These are phyloP conservation scores for Chenopodium album DNA, from an alignment of 148 eudicot genomes.

Conservation along the genomic window DNA sequence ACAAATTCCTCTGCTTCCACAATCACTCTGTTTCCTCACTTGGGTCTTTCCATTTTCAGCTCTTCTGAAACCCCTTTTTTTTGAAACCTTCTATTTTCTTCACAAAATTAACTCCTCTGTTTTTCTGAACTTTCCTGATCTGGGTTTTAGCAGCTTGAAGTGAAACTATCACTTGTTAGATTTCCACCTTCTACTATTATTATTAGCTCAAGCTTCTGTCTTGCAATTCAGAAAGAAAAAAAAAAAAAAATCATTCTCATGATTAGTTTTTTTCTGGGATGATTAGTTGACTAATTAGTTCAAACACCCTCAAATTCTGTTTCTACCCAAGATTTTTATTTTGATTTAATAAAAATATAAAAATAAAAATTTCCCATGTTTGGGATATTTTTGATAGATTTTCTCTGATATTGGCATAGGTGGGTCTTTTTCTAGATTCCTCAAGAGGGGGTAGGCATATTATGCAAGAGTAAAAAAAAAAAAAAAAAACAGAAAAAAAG, in stretches of 20 bases:
- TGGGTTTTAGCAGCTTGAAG: slow-evolving; percentile 5
- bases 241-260: background rate
- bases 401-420: slow-evolving; percentile 24
- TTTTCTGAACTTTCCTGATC: slow-evolving; percentile 31
- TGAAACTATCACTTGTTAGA: background rate
- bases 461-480: slow-evolving; percentile 22
- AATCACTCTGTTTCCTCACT: slow-evolving; percentile 27
- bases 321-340: background rate
- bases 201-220: slow-evolving; percentile 4
- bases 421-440: slow-evolving; percentile 77
- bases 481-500: background rate
- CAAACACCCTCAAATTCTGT: slow-evolving; percentile 2
- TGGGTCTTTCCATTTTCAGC: slow-evolving; percentile 35
- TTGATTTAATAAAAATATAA: background rate
- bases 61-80: slow-evolving; percentile 25
- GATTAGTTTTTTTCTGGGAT: background rate
- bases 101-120: slow-evolving; percentile 6
- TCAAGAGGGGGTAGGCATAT: slow-evolving; percentile 29
- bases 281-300: background rate
- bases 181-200: background rate
- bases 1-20: slow-evolving; percentile 1
- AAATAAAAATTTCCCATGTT: background rate
- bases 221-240: slow-evolving; percentile 3
- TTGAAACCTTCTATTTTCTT: background rate
- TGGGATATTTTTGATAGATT: slow-evolving; percentile 30